A percentile compares a stretch with the other conserved stretches of the same genome.
Conservation (phyloP, 495 filamentous ascomycete species). For the Neurospora hispaniola region DNA sequence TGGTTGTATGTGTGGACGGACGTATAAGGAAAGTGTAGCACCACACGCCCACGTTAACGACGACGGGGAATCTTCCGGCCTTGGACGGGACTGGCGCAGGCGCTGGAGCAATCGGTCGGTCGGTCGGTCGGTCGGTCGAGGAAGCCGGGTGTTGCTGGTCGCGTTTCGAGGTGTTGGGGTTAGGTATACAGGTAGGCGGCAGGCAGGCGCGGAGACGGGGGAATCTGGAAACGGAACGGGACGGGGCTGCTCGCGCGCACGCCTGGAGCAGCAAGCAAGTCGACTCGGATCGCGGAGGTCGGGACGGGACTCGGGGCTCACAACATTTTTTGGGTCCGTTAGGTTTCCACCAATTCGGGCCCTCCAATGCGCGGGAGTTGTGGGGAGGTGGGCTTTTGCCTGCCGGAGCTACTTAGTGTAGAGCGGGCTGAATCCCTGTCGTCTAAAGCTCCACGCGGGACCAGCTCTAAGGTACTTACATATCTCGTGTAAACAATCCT, state of each 20-base stretch:
- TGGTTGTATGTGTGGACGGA: not conserved
- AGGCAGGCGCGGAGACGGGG: not conserved
- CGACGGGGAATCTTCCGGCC: not conserved
- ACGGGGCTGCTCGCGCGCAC: not conserved
- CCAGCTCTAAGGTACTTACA: too few species aligned
- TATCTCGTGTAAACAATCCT: not conserved
- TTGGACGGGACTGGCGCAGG: not conserved
- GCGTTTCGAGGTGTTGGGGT: not conserved
- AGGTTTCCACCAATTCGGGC: conserved; percentile 6
- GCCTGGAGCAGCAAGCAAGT: not conserved
- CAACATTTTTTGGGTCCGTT: conserved; percentile 19
- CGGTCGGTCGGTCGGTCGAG: not conserved
- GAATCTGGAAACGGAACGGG: not conserved
- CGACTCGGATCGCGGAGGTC: not conserved
- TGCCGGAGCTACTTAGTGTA: not conserved
- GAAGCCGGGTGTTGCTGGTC: not conserved
- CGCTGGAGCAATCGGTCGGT: not conserved
- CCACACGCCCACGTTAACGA: not conserved
- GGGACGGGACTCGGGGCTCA: conserved; percentile 2
- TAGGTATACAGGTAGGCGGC: not conserved
- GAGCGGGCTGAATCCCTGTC: not conserved
- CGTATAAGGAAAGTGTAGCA: not conserved
- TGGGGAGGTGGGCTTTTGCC: conserved; percentile 6
- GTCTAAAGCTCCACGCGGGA: too few species aligned
- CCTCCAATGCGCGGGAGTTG: conserved; percentile 7